Evolutionary conservation across 2,329 filamentous ascomycete species (phyloP), one percentile per base, ranked within the genome.

Genomic region (Aspergillus sclerotialis): DNA sequence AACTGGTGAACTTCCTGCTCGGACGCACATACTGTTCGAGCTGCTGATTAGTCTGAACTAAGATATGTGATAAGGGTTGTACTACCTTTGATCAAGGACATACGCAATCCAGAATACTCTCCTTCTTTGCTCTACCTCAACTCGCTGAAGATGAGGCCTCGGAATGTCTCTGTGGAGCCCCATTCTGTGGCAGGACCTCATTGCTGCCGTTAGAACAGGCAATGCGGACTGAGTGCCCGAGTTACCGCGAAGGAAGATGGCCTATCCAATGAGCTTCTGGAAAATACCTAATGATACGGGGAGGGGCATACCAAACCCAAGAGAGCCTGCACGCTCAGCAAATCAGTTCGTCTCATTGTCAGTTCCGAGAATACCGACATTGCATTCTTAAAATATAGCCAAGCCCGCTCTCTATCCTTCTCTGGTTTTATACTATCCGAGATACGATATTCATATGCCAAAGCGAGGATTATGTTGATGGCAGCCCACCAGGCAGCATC

Each of bases 401-500:
- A 94, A 0, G 88, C 88, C 57, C 89, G 92, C 32, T 89, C 79
- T 40, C 94, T 87, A 53, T 95, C 88, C 40, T 92, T 87, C 47
- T 83, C 78, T 1, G 86, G 80, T 0, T 93, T 85, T 7, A 92
- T 70, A 52, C 92, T 89, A 64, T 86, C 92, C 80, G 94, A 93
- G 13, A 93, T 86, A 5, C 89, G 80, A 52, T 94, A 72, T 28
- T 90, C 78, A 53, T 94, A 87, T 5, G 89, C 84, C 49, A 95
- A 86, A 16, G 88, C 89, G 35, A 96, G 66, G 1, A 84, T 84
- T 40, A 93, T 82, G 49, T 96, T 96, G 49, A 96, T 71, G 62
- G 86, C 92, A 5, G 90, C 90, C 89, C 90, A 96, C 84, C 89
- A 94, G 6, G 90, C 90, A 4, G 88, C 89, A 29, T 90, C 88